Conservation (phyloP, 163 green algal genomes). For the Chlorella variabilis region DNA sequence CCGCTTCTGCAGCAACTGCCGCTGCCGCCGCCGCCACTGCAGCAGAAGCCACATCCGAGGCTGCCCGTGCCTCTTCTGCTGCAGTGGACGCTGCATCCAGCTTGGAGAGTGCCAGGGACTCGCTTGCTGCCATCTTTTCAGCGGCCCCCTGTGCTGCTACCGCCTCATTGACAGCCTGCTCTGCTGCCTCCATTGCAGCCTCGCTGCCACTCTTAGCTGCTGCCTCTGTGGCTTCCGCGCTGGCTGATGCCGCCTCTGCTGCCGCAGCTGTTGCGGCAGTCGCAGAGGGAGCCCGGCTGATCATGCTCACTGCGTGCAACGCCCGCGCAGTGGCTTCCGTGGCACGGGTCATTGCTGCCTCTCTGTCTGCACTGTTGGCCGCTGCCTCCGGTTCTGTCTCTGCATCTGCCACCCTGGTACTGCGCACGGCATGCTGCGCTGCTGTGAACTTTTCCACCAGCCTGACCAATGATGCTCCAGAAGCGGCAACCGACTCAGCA, state of each 20-base stretch:
- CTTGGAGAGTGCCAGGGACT: background rate
- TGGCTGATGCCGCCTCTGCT: background rate
- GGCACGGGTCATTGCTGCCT: too few relatives aligned
- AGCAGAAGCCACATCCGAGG: background rate
- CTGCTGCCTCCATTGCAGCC: background rate
- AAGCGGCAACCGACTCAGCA: background rate
- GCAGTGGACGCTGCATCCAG: background rate
- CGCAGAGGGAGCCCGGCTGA: too few relatives aligned
- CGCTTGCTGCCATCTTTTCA: background rate
- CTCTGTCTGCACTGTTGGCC: too few relatives aligned
- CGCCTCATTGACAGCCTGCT: background rate
- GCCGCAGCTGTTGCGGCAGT: background rate
- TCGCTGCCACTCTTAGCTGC: background rate
- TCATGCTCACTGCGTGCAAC: too few relatives aligned
- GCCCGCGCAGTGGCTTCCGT: background rate
- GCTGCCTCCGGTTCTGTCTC: too few relatives aligned
- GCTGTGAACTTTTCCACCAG: slow-evolving; percentile 15
- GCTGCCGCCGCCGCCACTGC: background rate
- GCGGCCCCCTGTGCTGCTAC: background rate
- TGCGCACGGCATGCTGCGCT: background rate
- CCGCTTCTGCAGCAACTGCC: background rate
- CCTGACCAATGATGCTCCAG: background rate
- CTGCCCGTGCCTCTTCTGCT: background rate
- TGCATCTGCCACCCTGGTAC: background rate
- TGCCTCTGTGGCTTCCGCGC: background rate